Evolutionary conservation across 2,329 filamentous ascomycete species (phyloP), one percentile per base, ranked within the genome.

Genomic region (Madurella mycetomatis): DNA sequence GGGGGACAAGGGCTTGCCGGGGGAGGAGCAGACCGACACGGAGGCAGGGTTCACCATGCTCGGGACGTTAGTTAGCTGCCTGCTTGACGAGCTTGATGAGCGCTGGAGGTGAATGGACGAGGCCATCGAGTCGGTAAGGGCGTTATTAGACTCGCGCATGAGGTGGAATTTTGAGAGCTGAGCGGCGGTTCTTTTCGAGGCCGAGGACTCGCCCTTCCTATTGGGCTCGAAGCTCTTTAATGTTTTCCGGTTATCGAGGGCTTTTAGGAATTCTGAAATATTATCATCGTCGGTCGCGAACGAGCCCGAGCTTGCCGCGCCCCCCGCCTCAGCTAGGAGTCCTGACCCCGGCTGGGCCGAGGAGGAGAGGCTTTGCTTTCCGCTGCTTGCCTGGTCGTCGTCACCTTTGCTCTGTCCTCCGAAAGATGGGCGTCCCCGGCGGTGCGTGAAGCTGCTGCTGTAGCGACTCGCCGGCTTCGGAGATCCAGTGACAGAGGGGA

Each of bases 361-460:
- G 0, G 87, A 90, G 0, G 85, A 81, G 5, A 87, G 71, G 64
- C 87, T 91, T 57, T 87, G 87, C 61, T 86, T 86, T n/a, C 87
- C 88, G 66, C 92, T 96, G 70, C 87, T 90, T 37, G 76, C 77
- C 65, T 88, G 86, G 63, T 91, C 88, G 58, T 91, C 87, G 49
- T 90, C 87, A 1, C 70, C 74, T 59, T 80, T 85, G 65, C 86
- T 89, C 17, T 82, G 79, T 17, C 87, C 87, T 32, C 88, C 86
- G 53, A 87, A 87, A 0, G 91, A 95, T 19, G 86, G 83, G 43
- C 91, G 83, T 30, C 83, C 86, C 51, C 89, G 84, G 44, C 94
- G 84, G 67, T 96, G 90, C 7, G 87, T 88, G 65, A 99, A 99
- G 66, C 92, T 96, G 70, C 92, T 97, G 70, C 90, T 95, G 68